Evolutionary conservation across 1,284 basidiomycete genomes (phyloP).

Genomic region (Leccinum angustisporum): DNA sequence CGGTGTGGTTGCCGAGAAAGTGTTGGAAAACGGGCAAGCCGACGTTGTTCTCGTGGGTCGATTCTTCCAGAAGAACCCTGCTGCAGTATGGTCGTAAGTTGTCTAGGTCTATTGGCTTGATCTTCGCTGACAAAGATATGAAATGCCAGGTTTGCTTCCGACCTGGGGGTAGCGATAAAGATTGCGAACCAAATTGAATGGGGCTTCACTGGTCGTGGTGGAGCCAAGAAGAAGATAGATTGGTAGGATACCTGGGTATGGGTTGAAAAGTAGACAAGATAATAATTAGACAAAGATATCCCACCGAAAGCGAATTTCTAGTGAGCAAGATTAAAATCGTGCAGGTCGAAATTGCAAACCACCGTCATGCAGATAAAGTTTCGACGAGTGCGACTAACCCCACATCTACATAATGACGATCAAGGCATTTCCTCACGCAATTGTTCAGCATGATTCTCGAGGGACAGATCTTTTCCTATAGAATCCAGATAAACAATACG

Average conservation of each 20-base stretch:
- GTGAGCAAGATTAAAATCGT: not conserved
- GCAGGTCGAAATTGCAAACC: not conserved
- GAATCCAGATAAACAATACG: not conserved
- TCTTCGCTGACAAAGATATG: not conserved
- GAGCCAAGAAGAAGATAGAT: not conserved
- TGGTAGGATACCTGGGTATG: constrained; percentile 7
- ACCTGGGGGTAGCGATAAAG: constrained; percentile 46
- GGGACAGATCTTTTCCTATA: not conserved
- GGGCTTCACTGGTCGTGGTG: constrained; percentile 41
- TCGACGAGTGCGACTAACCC: not conserved
- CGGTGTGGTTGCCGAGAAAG: constrained; percentile 59
- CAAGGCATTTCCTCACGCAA: not conserved
- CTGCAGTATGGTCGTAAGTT: constrained; percentile 42
- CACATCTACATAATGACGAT: not conserved
- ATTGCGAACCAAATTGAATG: constrained; percentile 53
- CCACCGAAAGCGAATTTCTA: not conserved
- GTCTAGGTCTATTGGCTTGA: not conserved
- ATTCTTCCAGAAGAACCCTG: constrained; percentile 60
- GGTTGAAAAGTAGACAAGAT: not conserved
- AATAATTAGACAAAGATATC: not conserved
- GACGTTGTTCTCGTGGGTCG: constrained; percentile 59
- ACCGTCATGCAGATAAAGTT: not conserved
- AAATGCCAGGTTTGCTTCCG: constrained; percentile 44
- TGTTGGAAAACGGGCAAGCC: constrained; percentile 54
- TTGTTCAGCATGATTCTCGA: not conserved